Evolutionary conservation across 1,139 yeast species (phyloP).

Genomic region (Lodderomyces theae): DNA sequence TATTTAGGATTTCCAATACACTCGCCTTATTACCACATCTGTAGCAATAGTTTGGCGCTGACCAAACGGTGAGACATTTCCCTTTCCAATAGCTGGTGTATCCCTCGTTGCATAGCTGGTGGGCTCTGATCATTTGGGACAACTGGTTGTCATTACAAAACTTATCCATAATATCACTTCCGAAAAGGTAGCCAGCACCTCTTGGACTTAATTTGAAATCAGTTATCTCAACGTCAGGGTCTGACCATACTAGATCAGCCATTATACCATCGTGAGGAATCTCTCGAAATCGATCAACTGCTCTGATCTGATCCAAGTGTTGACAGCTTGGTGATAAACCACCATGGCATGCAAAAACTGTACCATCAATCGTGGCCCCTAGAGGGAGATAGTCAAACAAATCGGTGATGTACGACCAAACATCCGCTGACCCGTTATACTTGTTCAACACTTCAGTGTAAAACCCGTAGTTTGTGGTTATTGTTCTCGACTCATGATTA

Average conservation of each 20-base stretch:
- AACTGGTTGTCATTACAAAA: constrained; percentile 76
- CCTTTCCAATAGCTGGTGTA: constrained; percentile 91
- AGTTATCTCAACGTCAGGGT: constrained; percentile 83
- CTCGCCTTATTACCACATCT: constrained; percentile 97
- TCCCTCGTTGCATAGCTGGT: constrained; percentile 94
- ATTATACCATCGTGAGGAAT: constrained; percentile 98
- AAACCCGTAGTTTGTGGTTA: constrained; percentile 94
- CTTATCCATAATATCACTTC: constrained; percentile 83
- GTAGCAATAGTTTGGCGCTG: constrained; percentile 97
- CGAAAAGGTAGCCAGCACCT: constrained; percentile 98
- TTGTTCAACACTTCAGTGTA: constrained; percentile 91
- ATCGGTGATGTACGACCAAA: constrained; percentile 89
- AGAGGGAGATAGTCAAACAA: constrained; percentile 87
- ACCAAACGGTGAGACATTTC: constrained; percentile 92
- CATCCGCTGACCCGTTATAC: constrained; percentile 71
- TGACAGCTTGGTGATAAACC: constrained; percentile 94
- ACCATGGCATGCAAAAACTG: constrained; percentile 95
- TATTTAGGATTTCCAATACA: constrained; percentile 65
- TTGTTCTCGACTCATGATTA: constrained; percentile 93
- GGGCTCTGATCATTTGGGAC: constrained; percentile 86
- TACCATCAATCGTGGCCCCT: constrained; percentile 89
- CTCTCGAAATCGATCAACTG: constrained; percentile 87
- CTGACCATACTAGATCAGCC: constrained; percentile 99
- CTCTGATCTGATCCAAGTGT: constrained; percentile 84
- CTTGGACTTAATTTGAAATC: constrained; percentile 89